Evolutionary conservation across 2,329 filamentous ascomycete genomes (phyloP), one percentile per base, ranked within the genome.

Genomic region (Pyricularia pennisetigena): DNA sequence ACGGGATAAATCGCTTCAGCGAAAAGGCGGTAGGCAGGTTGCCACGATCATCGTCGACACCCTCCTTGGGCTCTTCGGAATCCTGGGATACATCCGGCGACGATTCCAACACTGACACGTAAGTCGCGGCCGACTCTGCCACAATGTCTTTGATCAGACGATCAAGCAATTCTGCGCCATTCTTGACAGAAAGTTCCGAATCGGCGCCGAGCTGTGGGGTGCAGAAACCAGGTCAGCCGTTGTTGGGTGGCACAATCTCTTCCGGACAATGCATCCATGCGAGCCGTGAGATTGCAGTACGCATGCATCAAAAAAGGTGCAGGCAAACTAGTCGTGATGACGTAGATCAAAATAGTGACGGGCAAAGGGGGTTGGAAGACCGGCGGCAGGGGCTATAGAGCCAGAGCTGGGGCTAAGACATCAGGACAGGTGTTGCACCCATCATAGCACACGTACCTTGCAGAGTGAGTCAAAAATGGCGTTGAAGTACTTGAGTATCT

Each of bases 401-500:
- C 3, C 23, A 61, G 57, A 61, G 57, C 41, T 5, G 41, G 41
- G 41, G 20, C 20, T n/a, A n/a, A n/a, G 41, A 54, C 7, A 54
- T 8, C 41, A 54, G 41, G 20, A n/a, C 41, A 54, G 41, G 41
- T n/a, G 41, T 54, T 54, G 5, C 20, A n/a, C 41, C 41, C 20
- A 16, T 14, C 6, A 49, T 26, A 54, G 26, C 30, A 66, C 14
- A 72, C 80, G 71, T 81, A 96, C 93, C 86, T 97, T 98, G 82
- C 94, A 97, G 68, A 99, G 82, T 26, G 95, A 93, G 81, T 99
- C 95, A 76, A 99, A 99, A 71, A 99, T 95, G 74, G 96, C 91
- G 79, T 99, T 99, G 80, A 99, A 99, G 82, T 97, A 99, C 59
- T 96, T 87, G 72, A 99, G 80, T 24, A 99, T 95, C 79, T 99